phyloP scores from a whole-genome alignment of 2,329 filamentous ascomycete genomes.

The Monosporascus sp. region DNA sequence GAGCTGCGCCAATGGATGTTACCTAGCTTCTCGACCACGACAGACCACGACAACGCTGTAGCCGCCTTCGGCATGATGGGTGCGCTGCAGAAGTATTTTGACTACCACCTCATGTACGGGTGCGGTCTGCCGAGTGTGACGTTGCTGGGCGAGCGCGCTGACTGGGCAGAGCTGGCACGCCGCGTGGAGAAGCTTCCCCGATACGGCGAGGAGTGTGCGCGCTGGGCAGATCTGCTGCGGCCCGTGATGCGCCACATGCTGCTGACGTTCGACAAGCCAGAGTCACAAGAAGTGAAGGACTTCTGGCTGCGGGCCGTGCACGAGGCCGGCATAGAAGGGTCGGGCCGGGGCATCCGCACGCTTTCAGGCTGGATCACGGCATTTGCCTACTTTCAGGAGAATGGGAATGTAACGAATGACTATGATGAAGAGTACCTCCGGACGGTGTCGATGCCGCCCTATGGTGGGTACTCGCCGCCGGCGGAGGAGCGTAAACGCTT shows the following conservation, averaged over 20 bases:
- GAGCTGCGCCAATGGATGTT: constrained; percentile 35
- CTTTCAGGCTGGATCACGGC: too few relatives aligned
- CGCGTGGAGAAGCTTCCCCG: constrained; percentile 11
- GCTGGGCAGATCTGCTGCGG: constrained; percentile 15
- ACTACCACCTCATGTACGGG: constrained; percentile 18
- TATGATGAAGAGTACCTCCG: too few relatives aligned
- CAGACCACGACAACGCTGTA: constrained; percentile 30
- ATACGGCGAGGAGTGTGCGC: constrained; percentile 12
- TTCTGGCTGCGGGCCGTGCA: too few relatives aligned
- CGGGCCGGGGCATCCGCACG: too few relatives aligned
- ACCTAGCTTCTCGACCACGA: constrained; percentile 39
- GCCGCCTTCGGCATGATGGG: constrained; percentile 39
- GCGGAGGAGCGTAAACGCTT: too few relatives aligned
- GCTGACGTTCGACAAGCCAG: too few relatives aligned
- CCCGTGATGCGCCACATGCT: constrained; percentile 8
- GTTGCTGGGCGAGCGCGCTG: constrained; percentile 34
- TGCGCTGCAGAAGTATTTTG: constrained; percentile 37
- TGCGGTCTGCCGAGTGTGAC: constrained; percentile 45
- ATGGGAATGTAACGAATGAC: too few relatives aligned
- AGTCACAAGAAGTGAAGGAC: too few relatives aligned
- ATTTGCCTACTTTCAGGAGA: too few relatives aligned
- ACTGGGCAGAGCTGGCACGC: constrained; percentile 30
- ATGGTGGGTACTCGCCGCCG: too few relatives aligned
- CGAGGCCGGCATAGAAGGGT: too few relatives aligned
- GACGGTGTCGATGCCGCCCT: too few relatives aligned